A percentile compares a stretch with the other conserved stretches of the same genome.
Evolutionary conservation across 352 stramenopile species (phyloP).

Genomic region (Thraustochytrium sp.): DNA sequence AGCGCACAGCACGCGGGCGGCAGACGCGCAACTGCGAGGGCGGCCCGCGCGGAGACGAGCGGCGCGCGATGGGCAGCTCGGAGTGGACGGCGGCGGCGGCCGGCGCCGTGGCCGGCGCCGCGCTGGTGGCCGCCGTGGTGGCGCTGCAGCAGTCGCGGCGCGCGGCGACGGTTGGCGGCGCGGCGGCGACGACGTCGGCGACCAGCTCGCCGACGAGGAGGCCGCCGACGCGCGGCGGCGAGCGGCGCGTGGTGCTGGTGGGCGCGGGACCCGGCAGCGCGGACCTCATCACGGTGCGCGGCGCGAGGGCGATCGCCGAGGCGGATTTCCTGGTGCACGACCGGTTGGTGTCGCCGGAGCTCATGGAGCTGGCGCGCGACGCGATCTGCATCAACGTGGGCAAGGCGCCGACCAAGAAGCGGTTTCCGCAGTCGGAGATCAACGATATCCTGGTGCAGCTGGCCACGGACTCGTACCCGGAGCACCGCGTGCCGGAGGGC

Average conservation of each 20-base stretch:
- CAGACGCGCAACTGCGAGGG: too few relatives aligned
- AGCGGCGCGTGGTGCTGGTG: constrained; percentile 32
- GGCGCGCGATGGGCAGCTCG: too few relatives aligned
- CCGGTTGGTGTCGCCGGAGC: constrained; percentile 46
- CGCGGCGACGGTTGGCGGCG: too few relatives aligned
- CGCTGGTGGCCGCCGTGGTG: too few relatives aligned
- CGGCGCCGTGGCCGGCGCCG: too few relatives aligned
- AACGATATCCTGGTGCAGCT: constrained; percentile 40
- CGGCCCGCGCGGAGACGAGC: too few relatives aligned
- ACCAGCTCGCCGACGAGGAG: too few relatives aligned
- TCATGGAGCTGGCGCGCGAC: not conserved
- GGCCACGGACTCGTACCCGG: constrained; percentile 25
- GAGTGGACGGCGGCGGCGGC: too few relatives aligned
- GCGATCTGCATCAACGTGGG: constrained; percentile 16
- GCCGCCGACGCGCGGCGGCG: too few relatives aligned
- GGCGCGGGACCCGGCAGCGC: constrained; percentile 28
- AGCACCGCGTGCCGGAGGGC: constrained; percentile 73
- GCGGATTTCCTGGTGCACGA: constrained; percentile 58
- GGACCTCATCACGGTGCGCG: constrained; percentile 40
- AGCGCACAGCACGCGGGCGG: too few relatives aligned
- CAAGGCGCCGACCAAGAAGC: constrained; percentile 34
- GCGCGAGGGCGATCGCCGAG: not conserved
- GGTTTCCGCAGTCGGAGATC: constrained; percentile 37
- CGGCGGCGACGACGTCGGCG: too few relatives aligned
- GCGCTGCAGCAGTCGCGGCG: too few relatives aligned